phyloP scores from a whole-genome alignment of 306 rosid genomes.

The Dicorynia guianensis region DNA sequence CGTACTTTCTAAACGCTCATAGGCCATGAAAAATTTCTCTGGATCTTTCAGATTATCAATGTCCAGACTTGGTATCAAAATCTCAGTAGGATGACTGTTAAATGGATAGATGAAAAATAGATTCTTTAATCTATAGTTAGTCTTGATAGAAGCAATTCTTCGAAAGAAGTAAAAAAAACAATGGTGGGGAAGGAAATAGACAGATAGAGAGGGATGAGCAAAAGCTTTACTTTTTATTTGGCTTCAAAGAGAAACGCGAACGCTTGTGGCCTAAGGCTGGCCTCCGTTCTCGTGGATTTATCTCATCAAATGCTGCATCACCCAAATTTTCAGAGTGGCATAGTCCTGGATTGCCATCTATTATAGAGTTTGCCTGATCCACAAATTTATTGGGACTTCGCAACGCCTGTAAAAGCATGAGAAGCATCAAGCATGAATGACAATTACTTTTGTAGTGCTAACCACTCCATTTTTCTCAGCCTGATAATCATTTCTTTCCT shows the following conservation, averaged over 20 bases:
- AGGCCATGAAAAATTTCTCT: constrained; percentile 66
- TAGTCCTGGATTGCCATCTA: constrained; percentile 39
- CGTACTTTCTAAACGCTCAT: constrained; percentile 76
- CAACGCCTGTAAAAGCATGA: constrained; percentile 55
- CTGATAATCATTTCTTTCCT: neutral
- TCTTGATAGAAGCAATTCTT: neutral
- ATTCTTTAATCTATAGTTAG: constrained; percentile 10
- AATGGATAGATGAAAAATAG: constrained; percentile 20
- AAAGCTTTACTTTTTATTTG: constrained; percentile 55
- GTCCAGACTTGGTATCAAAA: constrained; percentile 60
- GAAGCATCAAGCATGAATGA: neutral
- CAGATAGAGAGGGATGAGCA: neutral
- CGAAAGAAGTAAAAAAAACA: neutral
- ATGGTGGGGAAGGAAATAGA: neutral
- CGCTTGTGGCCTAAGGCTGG: constrained; percentile 77
- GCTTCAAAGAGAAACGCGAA: constrained; percentile 68
- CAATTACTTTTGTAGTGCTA: constrained; percentile 1
- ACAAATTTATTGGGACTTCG: constrained; percentile 55
- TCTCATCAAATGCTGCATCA: constrained; percentile 26
- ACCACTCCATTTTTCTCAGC: no score
- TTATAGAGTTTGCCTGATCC: constrained; percentile 55
- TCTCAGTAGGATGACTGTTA: constrained; percentile 60
- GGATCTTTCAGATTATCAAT: constrained; percentile 65
- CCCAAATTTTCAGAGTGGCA: constrained; percentile 34
- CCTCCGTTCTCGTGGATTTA: constrained; percentile 61